phyloP scores from a whole-genome alignment of 345 rosid species.

The Gossypium thurberi region DNA sequence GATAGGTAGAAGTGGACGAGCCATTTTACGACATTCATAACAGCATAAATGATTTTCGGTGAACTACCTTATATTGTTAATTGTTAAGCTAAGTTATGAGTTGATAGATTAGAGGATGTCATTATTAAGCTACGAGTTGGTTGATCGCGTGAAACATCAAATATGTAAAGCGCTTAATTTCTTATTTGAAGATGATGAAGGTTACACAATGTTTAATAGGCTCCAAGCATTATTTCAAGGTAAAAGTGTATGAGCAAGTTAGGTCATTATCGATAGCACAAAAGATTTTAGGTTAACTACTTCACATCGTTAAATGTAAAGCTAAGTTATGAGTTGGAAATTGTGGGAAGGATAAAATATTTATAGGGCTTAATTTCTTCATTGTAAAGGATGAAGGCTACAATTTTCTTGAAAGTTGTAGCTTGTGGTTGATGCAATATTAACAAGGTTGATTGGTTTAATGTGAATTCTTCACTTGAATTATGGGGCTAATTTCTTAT shows the following conservation, averaged over 20 bases:
- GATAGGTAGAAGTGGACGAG: not conserved
- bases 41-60: not conserved
- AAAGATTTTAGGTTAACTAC: not conserved
- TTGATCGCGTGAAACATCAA: not conserved
- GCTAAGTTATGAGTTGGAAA: not conserved
- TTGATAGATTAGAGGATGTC: not conserved
- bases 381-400: not conserved
- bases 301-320: not conserved
- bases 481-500: no score
- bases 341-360: not conserved
- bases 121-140: not conserved
- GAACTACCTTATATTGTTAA: not conserved
- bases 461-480: not conserved
- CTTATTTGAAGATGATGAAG: not conserved
- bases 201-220: not conserved
- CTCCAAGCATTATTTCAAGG: not conserved
- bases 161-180: not conserved
- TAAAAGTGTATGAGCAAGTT: not conserved
- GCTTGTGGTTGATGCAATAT: not conserved
- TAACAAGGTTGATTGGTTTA: not conserved
- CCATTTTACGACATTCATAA: not conserved
- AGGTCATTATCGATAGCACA: not conserved
- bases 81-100: not conserved
- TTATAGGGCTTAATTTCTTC: not conserved
- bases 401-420: not conserved